Evolutionary conservation across 805 yeast genomes (phyloP), one percentile per base, ranked within the genome.

Genomic region (Danielozyma ontarioensis): DNA sequence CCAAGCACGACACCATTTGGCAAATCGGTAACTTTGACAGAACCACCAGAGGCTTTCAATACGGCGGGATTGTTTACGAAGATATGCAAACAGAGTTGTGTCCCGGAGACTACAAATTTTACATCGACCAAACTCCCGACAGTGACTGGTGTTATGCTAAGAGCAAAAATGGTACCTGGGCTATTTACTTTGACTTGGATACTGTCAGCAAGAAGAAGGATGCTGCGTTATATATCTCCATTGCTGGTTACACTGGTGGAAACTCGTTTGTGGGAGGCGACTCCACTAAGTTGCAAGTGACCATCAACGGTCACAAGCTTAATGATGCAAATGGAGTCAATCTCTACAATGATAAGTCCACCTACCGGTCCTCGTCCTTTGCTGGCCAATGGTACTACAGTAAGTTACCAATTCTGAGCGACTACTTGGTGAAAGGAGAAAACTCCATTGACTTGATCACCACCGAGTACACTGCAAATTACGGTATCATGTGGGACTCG

Each of bases 11-110:
- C 10, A 34, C 33, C 14, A 22, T 34, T 29, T 37, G 37, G 38
- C 41, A 37, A 34, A 37, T 37, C n/a, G 41, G 41, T 7, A 27
- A 37, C n/a, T 37, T 31, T 22, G 41, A 37, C 14, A 30, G 41
- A 31, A 37, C 41, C 10, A 34, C 41, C 6, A 37, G 32, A 34
- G 41, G 41, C 2, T 37, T 37, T 25, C 24, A 23, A 17, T 21
- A 34, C 27, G 41, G 35, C 11, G 37, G 28, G 4, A 14, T 25
- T 13, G 21, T 15, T 12, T 37, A 37, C 17, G 33, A 31, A 37
- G 34, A 37, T 19, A 31, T 34, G 26, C 38, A 37, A 28, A 22
- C 35, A 5, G 41, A 37, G 13, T 13, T 16, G 15, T 34, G 37
- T 14, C 41, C 41, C 21, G 41, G 32, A 3, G 35, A 37, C 15